These are phyloP conservation scores for Aspergillus sergii DNA, from an alignment of 2,329 filamentous ascomycete genomes.

Conservation along the genomic window DNA sequence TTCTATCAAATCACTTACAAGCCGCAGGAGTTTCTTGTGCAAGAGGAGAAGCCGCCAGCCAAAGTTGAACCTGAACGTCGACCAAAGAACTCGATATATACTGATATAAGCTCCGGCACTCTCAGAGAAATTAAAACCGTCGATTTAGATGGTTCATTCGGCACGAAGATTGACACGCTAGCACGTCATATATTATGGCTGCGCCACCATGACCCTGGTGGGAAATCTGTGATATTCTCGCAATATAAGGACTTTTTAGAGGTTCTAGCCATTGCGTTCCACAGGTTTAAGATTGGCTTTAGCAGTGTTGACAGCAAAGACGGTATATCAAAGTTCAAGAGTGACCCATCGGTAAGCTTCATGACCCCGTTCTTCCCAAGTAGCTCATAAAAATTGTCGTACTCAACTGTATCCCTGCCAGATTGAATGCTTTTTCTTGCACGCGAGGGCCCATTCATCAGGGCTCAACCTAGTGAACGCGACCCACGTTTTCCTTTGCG, in stretches of 20 bases:
- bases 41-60: constrained; percentile 51
- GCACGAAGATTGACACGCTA: constrained; percentile 86
- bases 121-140: constrained; percentile 81
- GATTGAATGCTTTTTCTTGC: constrained; percentile 82
- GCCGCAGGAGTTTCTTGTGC: constrained; percentile 70
- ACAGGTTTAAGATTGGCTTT: constrained; percentile 71
- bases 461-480: constrained; percentile 92
- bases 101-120: constrained; percentile 70
- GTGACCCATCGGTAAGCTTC: constrained; percentile 59
- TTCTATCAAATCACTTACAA: constrained; percentile 86
- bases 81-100: constrained; percentile 66
- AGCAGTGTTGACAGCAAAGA: constrained; percentile 68
- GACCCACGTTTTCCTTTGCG: constrained; percentile 91
- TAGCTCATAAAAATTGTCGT: neutral
- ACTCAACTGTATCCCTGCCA: constrained; percentile 17
- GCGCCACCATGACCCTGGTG: constrained; percentile 77
- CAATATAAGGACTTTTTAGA: constrained; percentile 82
- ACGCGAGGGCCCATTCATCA: constrained; percentile 84
- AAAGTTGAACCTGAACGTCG: constrained; percentile 33
- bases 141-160: constrained; percentile 73
- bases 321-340: constrained; percentile 76
- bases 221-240: constrained; percentile 92
- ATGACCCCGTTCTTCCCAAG: neutral
- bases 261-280: constrained; percentile 71
- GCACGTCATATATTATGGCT: constrained; percentile 84